These are phyloP conservation scores for Metschnikowia gelsemii DNA, from an alignment of 805 yeast species.

Conservation along the genomic window DNA sequence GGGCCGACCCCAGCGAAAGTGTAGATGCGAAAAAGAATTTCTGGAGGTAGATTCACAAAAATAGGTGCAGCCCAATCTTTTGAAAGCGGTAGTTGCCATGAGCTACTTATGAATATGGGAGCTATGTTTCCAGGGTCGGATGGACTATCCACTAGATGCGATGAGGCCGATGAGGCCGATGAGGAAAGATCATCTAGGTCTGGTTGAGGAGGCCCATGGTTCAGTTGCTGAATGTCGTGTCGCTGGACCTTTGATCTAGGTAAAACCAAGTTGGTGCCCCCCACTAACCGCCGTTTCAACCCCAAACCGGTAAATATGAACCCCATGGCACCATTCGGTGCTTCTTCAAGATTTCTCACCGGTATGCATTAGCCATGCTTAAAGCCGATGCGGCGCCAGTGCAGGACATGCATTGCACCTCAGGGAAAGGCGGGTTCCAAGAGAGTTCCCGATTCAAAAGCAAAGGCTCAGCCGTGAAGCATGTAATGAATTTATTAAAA, in stretches of 20 bases:
- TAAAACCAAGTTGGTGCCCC: not conserved
- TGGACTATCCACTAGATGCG: no score
- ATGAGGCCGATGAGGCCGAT: slow-evolving; percentile 1
- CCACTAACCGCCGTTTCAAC: slow-evolving; percentile 3
- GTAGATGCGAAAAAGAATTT: slow-evolving; percentile 41
- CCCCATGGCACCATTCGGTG: slow-evolving; percentile 9
- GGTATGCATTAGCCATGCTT: no score
- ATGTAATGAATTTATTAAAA: no score
- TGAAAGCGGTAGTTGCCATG: no score
- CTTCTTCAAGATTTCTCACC: not conserved
- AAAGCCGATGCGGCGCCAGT: not conserved
- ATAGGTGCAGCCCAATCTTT: no score
- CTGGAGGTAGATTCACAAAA: slow-evolving; percentile 42
- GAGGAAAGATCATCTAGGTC: not conserved
- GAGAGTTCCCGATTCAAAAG: no score
- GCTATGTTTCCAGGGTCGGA: no score
- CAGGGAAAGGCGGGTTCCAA: no score
- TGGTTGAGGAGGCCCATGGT: not conserved
- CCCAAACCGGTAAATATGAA: slow-evolving; percentile 6
- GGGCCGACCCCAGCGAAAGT: slow-evolving; percentile 31
- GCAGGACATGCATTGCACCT: not conserved
- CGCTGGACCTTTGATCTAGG: not conserved
- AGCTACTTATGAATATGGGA: no score
- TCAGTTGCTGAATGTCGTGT: not conserved
- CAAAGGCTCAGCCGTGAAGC: no score